These are phyloP conservation scores for Neurospora intermedia DNA, from an alignment of 495 filamentous ascomycete species.

Conservation along the genomic window DNA sequence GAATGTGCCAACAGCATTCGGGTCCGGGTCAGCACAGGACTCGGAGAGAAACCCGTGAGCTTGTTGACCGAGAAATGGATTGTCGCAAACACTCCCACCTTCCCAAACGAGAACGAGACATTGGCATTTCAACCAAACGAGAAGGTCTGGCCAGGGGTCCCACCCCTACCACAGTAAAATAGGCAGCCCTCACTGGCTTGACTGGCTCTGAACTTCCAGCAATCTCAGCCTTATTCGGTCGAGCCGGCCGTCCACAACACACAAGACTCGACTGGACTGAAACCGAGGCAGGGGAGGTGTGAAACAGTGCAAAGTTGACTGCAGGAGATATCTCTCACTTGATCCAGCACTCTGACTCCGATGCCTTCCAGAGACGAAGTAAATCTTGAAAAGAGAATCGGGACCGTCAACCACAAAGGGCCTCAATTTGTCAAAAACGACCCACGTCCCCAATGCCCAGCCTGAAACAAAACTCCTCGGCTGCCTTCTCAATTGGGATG, in stretches of 20 bases:
- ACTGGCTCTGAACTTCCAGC: not conserved
- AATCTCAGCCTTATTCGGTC: not conserved
- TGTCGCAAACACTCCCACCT: slow-evolving; percentile 1
- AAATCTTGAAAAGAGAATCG: not conserved
- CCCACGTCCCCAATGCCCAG: not conserved
- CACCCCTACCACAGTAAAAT: not conserved
- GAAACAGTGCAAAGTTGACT: not conserved
- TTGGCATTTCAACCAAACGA: not conserved
- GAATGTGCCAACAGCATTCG: too few relatives aligned
- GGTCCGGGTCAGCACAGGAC: not conserved
- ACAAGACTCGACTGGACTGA: not conserved
- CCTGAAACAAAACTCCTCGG: not conserved
- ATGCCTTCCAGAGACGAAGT: not conserved
- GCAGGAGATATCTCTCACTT: not conserved
- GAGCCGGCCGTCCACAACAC: not conserved
- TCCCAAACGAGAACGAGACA: not conserved
- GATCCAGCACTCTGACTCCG: not conserved
- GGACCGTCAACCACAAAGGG: not conserved
- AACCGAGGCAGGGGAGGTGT: not conserved
- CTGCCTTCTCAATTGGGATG: slow-evolving; percentile 5
- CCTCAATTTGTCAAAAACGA: not conserved
- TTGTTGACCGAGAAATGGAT: not conserved
- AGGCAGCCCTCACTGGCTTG: not conserved
- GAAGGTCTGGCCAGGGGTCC: not conserved
- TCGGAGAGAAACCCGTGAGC: not conserved